These are phyloP conservation scores for Brassica rapa DNA, from an alignment of 345 rosid genomes.

Conservation along the genomic window DNA sequence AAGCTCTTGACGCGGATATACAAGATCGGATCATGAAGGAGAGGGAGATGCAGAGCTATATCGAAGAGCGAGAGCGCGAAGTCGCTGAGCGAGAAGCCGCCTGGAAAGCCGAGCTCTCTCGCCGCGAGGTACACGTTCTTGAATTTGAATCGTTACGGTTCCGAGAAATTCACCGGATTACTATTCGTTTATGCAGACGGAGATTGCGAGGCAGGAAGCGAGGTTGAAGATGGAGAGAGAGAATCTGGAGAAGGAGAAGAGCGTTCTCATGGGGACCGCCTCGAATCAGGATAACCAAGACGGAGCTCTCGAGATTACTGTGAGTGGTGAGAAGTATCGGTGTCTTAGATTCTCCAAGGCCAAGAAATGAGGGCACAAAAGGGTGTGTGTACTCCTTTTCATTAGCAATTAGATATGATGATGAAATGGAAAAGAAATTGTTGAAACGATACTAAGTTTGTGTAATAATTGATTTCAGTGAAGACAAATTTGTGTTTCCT, in stretches of 20 bases:
- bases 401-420: not conserved
- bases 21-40: constrained; percentile 97
- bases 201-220: constrained; percentile 89
- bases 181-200: constrained; percentile 51
- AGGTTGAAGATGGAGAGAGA: constrained; percentile 95
- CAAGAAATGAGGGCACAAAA: constrained; percentile 54
- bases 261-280: constrained; percentile 97
- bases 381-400: not conserved
- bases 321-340: constrained; percentile 87
- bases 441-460: not conserved
- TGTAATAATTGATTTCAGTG: not conserved
- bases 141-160: not conserved
- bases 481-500: not conserved
- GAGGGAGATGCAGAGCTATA: constrained; percentile 98
- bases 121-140: constrained; percentile 60
- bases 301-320: constrained; percentile 94
- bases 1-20: constrained; percentile 92
- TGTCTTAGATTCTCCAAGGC: constrained; percentile 95
- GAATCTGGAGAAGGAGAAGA: constrained; percentile 94
- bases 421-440: not conserved
- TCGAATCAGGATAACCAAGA: constrained; percentile 95
- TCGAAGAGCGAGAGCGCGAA: constrained; percentile 95
- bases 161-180: constrained; percentile 42
- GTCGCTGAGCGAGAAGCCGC: constrained; percentile 98
- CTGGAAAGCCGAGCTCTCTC: constrained; percentile 98